A percentile compares a stretch with the other conserved stretches of the same genome.
Evolutionary conservation across 371 early-diverging fungal species (phyloP).

Genomic region (Lichtheimia ornata): DNA sequence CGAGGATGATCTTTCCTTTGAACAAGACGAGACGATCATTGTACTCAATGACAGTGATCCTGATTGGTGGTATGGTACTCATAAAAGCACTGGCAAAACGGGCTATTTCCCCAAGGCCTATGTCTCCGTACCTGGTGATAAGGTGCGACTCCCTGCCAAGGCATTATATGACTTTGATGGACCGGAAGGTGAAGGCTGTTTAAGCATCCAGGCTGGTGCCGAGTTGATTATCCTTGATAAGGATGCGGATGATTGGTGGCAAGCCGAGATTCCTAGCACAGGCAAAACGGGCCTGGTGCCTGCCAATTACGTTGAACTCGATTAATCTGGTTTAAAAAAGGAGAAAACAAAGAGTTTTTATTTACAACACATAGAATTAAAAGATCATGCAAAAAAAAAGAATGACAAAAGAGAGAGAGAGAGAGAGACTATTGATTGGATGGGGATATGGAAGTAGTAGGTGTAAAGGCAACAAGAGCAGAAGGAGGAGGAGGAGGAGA

Average conservation of each 20-base stretch:
- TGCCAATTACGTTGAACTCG: conserved; percentile 20
- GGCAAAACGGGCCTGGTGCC: conserved; percentile 23
- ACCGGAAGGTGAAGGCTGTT: conserved; percentile 33
- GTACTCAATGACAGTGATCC: conserved; percentile 33
- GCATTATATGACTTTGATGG: conserved; percentile 43
- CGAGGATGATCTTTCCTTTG: conserved; percentile 41
- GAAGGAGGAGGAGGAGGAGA: too few species aligned
- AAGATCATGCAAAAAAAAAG: too few species aligned
- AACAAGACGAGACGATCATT: conserved; percentile 38
- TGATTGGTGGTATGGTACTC: conserved; percentile 44
- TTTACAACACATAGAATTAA: not conserved
- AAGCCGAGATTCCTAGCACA: conserved; percentile 11
- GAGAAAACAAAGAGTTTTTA: not conserved
- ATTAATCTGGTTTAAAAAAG: not conserved
- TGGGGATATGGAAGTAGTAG: too few species aligned
- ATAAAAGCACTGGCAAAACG: conserved; percentile 18
- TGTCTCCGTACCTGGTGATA: conserved; percentile 13
- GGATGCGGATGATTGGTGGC: conserved; percentile 29
- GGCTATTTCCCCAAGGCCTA: conserved; percentile 43
- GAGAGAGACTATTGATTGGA: too few species aligned
- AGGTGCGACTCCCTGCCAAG: conserved; percentile 30
- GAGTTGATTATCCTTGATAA: conserved; percentile 27
- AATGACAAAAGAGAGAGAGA: too few species aligned
- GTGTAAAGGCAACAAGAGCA: too few species aligned
- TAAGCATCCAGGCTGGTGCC: conserved; percentile 31